These are phyloP conservation scores for Fraxinus greggii DNA, from an alignment of 305 asterid species.

Conservation along the genomic window DNA sequence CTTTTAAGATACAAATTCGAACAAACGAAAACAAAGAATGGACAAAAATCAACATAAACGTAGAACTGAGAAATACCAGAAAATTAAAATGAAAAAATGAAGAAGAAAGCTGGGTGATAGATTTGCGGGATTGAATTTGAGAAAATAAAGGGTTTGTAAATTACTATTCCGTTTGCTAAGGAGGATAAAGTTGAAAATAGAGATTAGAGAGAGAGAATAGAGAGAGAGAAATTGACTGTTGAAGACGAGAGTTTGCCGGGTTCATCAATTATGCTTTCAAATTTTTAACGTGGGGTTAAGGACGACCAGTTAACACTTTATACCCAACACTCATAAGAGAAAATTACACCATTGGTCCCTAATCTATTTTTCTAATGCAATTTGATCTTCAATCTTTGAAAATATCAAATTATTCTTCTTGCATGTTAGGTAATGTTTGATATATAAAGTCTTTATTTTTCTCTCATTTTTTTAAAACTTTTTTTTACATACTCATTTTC, in stretches of 20 bases:
- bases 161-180: neutral
- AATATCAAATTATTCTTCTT: neutral
- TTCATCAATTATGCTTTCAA: neutral
- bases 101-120: neutral
- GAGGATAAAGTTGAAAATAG: conserved; percentile 1
- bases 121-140: conserved; percentile 12
- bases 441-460: neutral
- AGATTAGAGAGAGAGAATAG: conserved; percentile 19
- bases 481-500: neutral
- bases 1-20: neutral
- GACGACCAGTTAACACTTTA: neutral
- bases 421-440: neutral
- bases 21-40: neutral
- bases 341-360: neutral
- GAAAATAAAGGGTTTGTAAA: neutral
- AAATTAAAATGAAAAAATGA: neutral
- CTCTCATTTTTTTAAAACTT: too few species aligned
- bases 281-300: neutral
- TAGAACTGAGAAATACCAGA: conserved; percentile 27
- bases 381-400: neutral
- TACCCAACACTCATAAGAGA: neutral
- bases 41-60: neutral
- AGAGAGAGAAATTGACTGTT: conserved; percentile 35
- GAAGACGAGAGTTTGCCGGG: conserved; percentile 12
- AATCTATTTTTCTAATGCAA: neutral